Base-by-base conservation (phyloP, 2,329 filamentous ascomycete species). In the Westerdykella aurantiaca region DNA sequence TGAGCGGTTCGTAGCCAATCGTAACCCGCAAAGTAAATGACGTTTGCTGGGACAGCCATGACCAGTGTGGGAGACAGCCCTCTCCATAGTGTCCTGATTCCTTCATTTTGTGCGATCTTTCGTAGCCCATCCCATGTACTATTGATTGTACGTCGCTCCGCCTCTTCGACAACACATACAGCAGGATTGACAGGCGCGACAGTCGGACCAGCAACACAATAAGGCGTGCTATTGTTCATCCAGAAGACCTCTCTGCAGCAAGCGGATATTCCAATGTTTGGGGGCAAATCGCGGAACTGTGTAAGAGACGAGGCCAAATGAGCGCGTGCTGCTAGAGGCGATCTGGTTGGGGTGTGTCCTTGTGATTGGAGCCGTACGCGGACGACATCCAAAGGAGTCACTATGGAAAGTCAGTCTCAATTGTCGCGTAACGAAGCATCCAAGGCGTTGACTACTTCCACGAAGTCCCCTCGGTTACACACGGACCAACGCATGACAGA, bases 241-340 rank as follows among this genome's bases (percentile, higher is more conserved):
- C 95, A 98, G 68, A 97, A 98, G 31, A 98, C 91, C 67, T 98
- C 91, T 48, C 93, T 83, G 64, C 93, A 98, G 70, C 93, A 98
- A 33, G 90, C 83, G 13, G 90, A 95, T 43, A 97, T 88, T 48
- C 93, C 93, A 39, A 97, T 79, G 59, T 91, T 88, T 23, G 86
- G 82, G 43, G 88, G 88, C 39, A 93, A 78, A 51, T 84, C 80
- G 49, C 81, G 82, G 54, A 85, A 79, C 31, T 65, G 63, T 7
- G 63, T 57, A n/a, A 67, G 52, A 10, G 60, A 48, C 2, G 52
- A 44, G 23, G 55, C 53, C 70, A 46, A 52, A 46, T 51, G 60
- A 1, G 45, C 44, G 34, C 52, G 63, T 77, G 70, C 56, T 35
- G n/a, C n/a, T 78, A 11, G 61, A 51, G 45, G 61, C 81, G 64